phyloP scores from a whole-genome alignment of 164 flowering plant species.

The Tinospora cordifolia region DNA sequence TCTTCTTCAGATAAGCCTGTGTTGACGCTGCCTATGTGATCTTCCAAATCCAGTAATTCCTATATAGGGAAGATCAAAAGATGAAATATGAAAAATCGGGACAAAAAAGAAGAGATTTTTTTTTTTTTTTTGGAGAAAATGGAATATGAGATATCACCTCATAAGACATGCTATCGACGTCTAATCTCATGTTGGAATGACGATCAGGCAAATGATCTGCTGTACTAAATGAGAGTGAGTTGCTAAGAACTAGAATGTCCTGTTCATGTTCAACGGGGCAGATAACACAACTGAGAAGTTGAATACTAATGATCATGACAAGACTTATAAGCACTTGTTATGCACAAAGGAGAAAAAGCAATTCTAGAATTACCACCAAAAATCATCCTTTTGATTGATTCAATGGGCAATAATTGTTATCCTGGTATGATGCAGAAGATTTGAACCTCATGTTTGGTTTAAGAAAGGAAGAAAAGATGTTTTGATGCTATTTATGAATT shows the following conservation, averaged over 20 bases:
- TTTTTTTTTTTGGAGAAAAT: neutral
- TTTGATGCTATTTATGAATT: too few relatives aligned
- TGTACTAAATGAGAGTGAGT: neutral
- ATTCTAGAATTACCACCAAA: too few relatives aligned
- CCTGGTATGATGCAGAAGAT: too few relatives aligned
- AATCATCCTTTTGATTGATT: too few relatives aligned
- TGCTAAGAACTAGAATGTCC: conserved; percentile 1
- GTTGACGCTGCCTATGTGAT: conserved; percentile 3
- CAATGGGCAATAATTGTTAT: too few relatives aligned
- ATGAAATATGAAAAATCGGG: neutral
- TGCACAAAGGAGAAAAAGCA: too few relatives aligned
- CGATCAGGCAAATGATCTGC: neutral
- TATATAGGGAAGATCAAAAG: neutral
- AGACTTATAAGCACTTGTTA: too few relatives aligned
- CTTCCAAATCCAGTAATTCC: neutral
- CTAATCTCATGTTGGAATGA: conserved; percentile 1
- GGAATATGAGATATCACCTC: neutral
- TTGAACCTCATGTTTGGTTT: too few relatives aligned
- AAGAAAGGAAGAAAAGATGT: too few relatives aligned
- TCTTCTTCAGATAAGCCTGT: conserved; percentile 3
- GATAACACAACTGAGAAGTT: too few relatives aligned
- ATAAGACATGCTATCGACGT: conserved; percentile 9
- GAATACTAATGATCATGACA: too few relatives aligned
- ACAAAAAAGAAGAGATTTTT: too few relatives aligned
- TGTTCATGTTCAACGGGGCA: neutral